Conservation (phyloP, 75 land plant species). For the Azolla pinnata region DNA sequence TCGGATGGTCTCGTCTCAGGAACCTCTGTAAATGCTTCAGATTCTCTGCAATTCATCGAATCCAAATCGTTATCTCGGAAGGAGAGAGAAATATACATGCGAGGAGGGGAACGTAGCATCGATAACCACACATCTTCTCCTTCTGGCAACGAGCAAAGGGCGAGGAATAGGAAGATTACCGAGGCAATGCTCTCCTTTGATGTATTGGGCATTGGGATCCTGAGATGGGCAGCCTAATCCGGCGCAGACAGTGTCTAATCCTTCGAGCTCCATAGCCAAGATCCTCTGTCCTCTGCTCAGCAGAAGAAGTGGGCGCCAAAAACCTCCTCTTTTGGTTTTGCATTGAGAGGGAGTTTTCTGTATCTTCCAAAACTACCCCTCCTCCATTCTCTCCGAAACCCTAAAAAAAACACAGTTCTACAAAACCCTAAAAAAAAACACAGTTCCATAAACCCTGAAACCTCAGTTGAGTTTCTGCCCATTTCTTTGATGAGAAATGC, state of each 20-base stretch:
- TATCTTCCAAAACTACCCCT: background rate
- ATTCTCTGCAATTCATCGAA: slow-evolving; percentile 52
- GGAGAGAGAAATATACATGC: too few species aligned
- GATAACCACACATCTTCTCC: too few species aligned
- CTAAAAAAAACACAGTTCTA: too few species aligned
- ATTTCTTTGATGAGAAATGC: too few species aligned
- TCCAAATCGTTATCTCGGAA: too few species aligned
- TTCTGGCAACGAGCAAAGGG: background rate
- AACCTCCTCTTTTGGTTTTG: background rate
- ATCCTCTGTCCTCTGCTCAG: background rate
- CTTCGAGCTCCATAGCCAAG: slow-evolving; percentile 48
- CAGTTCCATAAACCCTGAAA: too few species aligned
- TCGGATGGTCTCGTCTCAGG: slow-evolving; percentile 73
- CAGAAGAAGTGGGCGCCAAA: background rate
- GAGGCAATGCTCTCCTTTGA: slow-evolving; percentile 50
- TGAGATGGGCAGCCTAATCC: slow-evolving; percentile 50
- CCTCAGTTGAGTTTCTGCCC: too few species aligned
- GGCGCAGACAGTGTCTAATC: slow-evolving; percentile 52
- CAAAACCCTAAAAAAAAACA: too few species aligned
- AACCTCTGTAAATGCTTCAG: slow-evolving; percentile 82
- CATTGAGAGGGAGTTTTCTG: background rate
- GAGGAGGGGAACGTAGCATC: too few species aligned
- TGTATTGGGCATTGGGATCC: slow-evolving; percentile 38
- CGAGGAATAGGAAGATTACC: slow-evolving; percentile 26
- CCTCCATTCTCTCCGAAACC: background rate